phyloP scores from a whole-genome alignment of 257 asterid genomes.

The Solanum tarijense region DNA sequence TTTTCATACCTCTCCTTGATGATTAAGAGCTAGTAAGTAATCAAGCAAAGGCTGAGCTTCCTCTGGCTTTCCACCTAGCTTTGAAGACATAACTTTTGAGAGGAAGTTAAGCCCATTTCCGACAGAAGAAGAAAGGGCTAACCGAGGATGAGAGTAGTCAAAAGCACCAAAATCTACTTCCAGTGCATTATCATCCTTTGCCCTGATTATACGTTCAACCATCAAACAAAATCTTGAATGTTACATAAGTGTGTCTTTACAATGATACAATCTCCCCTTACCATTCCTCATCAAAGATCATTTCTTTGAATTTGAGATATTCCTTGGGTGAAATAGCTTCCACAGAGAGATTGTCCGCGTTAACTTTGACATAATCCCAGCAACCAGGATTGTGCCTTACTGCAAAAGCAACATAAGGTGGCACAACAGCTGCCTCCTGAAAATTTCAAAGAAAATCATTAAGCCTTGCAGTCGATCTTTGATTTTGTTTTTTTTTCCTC shows the following conservation, averaged over 20 bases:
- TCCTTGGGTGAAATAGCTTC: constrained; percentile 43
- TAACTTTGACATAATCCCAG: constrained; percentile 65
- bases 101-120: constrained; percentile 52
- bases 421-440: constrained; percentile 81
- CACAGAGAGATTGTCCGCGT: constrained; percentile 40
- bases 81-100: constrained; percentile 57
- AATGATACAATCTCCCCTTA: not conserved
- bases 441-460: not conserved
- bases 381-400: constrained; percentile 58
- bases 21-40: constrained; percentile 51
- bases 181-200: constrained; percentile 58
- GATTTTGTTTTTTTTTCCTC: not conserved
- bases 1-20: constrained; percentile 53
- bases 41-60: constrained; percentile 49
- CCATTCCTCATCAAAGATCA: constrained; percentile 58
- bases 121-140: constrained; percentile 48
- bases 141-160: constrained; percentile 29
- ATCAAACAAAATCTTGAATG: not conserved
- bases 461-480: not conserved
- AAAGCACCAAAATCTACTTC: constrained; percentile 73
- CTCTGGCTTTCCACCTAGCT: constrained; percentile 32
- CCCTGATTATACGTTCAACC: constrained; percentile 32
- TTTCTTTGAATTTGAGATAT: constrained; percentile 59
- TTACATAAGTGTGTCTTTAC: not conserved
- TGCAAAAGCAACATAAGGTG: constrained; percentile 69